Percentiles rank a stretch among this genome's conserved stretches.
Evolutionary conservation across 495 filamentous ascomycete species (phyloP).

Genomic region (Lophiotrema nucula): DNA sequence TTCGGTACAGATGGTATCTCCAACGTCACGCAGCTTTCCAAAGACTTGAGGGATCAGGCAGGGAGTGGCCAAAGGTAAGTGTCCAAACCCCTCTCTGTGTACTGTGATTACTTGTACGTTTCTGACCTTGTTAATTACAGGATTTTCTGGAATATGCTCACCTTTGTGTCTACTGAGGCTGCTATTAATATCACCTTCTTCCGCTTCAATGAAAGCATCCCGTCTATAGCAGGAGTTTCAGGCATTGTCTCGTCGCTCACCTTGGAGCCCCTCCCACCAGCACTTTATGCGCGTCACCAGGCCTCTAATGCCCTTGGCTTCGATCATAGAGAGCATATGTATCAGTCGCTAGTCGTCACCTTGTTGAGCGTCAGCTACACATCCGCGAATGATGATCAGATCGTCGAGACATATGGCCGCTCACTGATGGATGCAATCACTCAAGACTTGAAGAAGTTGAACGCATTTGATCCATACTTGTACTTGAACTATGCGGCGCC

Average conservation of each 20-base stretch:
- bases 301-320: conserved; percentile 1
- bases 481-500: conserved; percentile 11
- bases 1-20: neutral
- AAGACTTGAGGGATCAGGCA: no score
- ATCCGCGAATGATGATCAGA: conserved; percentile 34
- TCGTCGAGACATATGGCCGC: conserved; percentile 33
- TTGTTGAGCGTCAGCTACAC: conserved; percentile 6
- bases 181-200: no score
- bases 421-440: conserved; percentile 33
- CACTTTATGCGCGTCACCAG: neutral
- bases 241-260: no score
- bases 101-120: no score
- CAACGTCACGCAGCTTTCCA: no score
- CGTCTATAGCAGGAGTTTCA: no score
- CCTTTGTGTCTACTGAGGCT: no score
- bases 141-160: no score
- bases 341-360: conserved; percentile 1
- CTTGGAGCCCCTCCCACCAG: conserved; percentile 5
- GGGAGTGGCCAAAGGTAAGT: no score
- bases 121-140: no score
- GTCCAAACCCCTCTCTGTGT: no score
- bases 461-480: neutral
- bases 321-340: neutral
- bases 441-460: conserved; percentile 1
- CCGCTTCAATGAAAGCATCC: no score